Evolutionary conservation across 192 early-diverging fungal species (phyloP), one percentile per base, ranked within the genome.

Genomic region (Backusella luteola): DNA sequence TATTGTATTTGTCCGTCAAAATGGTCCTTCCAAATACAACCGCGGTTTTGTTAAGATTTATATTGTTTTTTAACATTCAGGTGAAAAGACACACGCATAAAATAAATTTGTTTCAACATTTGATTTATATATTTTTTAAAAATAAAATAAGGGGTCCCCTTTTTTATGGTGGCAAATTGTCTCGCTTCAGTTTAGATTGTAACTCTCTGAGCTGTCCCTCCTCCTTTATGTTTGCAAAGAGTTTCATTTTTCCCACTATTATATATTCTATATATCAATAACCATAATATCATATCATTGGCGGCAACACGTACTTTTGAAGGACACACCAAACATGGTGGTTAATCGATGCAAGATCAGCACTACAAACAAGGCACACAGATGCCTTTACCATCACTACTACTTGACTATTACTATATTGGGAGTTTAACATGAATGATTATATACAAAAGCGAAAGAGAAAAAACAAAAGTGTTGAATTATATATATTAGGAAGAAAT

Each of bases 51-150:
- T 63, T 63, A 63, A 26, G 26, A 63, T 63, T 63, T 63, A 11
- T 63, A 63, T 63, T 63, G 56, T 63, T 63, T 63, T 63, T 63
- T 63, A 63, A 63, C 56, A 63, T 63, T 63, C 56, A 63, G 29
- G 23, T 29, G 56, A 14, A 63, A 63, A 29, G 8, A 63, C 46
- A 63, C 56, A 63, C 53, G 9, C 26, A 63, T 63, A 63, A 63
- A 63, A 63, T 29, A 59, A 63, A 63, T 12, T 29, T 9, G 23
- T 29, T 63, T 63, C 9, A 63, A 63, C 56, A 63, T 59, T 59
- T 59, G 56, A 63, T 63, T 63, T 63, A 59, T 59, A 59, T 59
- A 59, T 6, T 26, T 59, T 59, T 59, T 59, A 59, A 8, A 12
- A 59, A 26, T 23, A 9, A 26, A 56, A 26, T 26, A 59, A 26